Evolutionary conservation across 345 rosid genomes (phyloP).

Genomic region (Ceriops zippeliana): DNA sequence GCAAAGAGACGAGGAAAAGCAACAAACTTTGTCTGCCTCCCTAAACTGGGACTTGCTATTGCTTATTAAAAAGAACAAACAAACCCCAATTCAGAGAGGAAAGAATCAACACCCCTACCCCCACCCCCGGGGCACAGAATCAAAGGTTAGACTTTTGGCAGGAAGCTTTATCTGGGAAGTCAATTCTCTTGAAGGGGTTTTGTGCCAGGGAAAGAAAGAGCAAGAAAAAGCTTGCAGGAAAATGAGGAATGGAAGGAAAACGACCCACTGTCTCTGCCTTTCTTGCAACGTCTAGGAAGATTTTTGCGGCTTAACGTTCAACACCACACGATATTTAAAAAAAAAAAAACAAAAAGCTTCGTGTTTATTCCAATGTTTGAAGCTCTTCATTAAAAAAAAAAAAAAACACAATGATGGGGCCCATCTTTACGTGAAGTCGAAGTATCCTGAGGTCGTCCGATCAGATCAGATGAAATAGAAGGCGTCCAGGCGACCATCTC

Average conservation of each 20-base stretch:
- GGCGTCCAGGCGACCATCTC: neutral
- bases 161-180: neutral
- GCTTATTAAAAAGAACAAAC: constrained; percentile 13
- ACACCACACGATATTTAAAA: constrained; percentile 28
- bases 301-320: constrained; percentile 41
- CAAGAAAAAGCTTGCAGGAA: constrained; percentile 3
- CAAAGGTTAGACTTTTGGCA: neutral
- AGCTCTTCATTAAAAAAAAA: neutral
- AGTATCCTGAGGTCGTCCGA: constrained; percentile 25
- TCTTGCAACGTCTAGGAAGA: constrained; percentile 17
- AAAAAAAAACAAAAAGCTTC: no score
- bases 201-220: no score
- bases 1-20: neutral
- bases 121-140: neutral
- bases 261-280: constrained; percentile 15
- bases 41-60: constrained; percentile 30
- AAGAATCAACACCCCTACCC: constrained; percentile 1
- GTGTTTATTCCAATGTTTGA: no score
- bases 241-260: constrained; percentile 19
- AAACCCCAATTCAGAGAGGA: constrained; percentile 44
- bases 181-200: constrained; percentile 10
- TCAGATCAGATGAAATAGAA: neutral
- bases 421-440: constrained; percentile 28
- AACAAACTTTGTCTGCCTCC: constrained; percentile 14
- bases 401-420: neutral